These are phyloP conservation scores for Xerocomellus amylosporus DNA, from an alignment of 768 basidiomycete genomes.

Conservation along the genomic window DNA sequence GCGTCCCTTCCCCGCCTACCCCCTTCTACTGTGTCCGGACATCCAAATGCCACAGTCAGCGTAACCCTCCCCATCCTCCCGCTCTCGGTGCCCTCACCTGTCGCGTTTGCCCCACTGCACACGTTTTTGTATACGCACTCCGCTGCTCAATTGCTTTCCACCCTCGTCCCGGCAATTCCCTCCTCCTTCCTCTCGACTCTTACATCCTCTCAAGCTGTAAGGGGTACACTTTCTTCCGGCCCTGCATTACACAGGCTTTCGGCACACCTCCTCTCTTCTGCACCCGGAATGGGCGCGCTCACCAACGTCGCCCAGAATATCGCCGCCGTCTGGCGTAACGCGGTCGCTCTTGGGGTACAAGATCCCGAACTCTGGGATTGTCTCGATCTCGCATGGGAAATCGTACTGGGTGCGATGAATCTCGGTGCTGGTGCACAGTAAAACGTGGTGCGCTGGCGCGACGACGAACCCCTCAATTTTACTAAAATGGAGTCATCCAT, in stretches of 20 bases:
- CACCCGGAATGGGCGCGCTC: conserved; percentile 44
- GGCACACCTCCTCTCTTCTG: conserved; percentile 47
- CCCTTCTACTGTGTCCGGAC: conserved; percentile 33
- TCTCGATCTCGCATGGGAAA: conserved; percentile 66
- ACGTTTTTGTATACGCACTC: conserved; percentile 68
- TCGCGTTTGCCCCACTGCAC: conserved; percentile 56
- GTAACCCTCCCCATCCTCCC: conserved; percentile 59
- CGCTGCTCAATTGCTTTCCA: conserved; percentile 45
- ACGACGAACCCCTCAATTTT: conserved; percentile 14
- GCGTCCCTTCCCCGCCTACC: conserved; percentile 59
- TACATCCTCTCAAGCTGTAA: conserved; percentile 29
- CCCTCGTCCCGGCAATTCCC: conserved; percentile 42
- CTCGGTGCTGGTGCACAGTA: conserved; percentile 43
- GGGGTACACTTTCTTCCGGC: conserved; percentile 47
- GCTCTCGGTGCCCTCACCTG: conserved; percentile 60
- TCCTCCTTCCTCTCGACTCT: conserved; percentile 29
- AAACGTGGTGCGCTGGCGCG: conserved; percentile 24
- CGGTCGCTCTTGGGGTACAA: conserved; percentile 63
- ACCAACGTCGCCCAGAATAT: conserved; percentile 48
- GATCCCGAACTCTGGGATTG: conserved; percentile 65
- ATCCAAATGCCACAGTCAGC: conserved; percentile 30
- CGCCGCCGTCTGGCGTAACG: conserved; percentile 71
- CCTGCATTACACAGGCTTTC: conserved; percentile 55
- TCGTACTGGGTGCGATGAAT: conserved; percentile 59
- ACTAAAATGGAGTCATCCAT: conserved; percentile 18